Evolutionary conservation across 106 monocot species (phyloP).

Genomic region (Ottelia alismoides): DNA sequence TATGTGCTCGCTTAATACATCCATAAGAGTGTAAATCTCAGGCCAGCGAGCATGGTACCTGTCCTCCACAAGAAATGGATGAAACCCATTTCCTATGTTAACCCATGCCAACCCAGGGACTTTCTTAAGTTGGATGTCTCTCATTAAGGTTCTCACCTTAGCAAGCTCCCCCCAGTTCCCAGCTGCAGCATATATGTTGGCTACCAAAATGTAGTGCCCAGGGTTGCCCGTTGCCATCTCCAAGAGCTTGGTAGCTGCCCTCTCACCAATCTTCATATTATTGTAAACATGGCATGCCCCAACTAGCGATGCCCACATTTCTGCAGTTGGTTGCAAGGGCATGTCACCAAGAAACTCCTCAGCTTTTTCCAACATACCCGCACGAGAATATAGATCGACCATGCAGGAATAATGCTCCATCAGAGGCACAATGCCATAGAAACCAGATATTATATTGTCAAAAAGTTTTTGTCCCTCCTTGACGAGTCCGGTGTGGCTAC

Average conservation of each 20-base stretch:
- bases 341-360: constrained; percentile 33
- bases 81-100: constrained; percentile 29
- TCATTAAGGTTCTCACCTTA: constrained; percentile 41
- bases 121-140: constrained; percentile 40
- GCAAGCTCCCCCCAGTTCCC: constrained; percentile 44
- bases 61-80: constrained; percentile 38
- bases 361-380: constrained; percentile 45
- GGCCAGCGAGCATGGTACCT: constrained; percentile 11
- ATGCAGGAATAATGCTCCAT: constrained; percentile 84
- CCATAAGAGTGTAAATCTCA: constrained; percentile 32
- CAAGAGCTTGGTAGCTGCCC: constrained; percentile 37
- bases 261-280: constrained; percentile 39
- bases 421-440: too few species aligned
- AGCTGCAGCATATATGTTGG: constrained; percentile 46
- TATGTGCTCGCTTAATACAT: constrained; percentile 25
- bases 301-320: constrained; percentile 52
- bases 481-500: too few species aligned
- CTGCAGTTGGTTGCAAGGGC: constrained; percentile 28
- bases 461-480: too few species aligned
- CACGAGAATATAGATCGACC: constrained; percentile 58
- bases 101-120: constrained; percentile 37
- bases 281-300: constrained; percentile 31
- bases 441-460: too few species aligned
- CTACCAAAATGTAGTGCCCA: constrained; percentile 51
- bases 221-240: constrained; percentile 39